A percentile compares a stretch with the other conserved stretches of the same genome.
Conservation (phyloP, 2,329 filamentous ascomycete species). For the Colletotrichum sp. region DNA sequence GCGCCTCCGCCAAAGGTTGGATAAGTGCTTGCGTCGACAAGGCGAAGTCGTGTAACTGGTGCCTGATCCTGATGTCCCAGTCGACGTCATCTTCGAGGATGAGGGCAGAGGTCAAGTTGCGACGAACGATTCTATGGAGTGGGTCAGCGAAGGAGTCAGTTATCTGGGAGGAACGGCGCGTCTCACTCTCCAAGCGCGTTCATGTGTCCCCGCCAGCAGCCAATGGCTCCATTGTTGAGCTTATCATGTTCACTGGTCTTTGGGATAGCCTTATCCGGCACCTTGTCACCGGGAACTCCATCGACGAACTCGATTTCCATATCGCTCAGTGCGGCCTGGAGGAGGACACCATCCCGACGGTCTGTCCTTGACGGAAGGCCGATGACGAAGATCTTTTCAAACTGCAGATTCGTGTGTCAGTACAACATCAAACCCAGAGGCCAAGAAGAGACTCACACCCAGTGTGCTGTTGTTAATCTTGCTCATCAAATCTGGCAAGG, state of each 20-base stretch:
- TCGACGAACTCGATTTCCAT: conserved; percentile 51
- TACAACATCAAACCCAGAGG: accelerated
- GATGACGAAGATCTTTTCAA: conserved; percentile 57
- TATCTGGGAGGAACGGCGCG: not conserved
- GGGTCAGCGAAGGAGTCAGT: not conserved
- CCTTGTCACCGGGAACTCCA: conserved; percentile 43
- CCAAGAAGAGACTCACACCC: not conserved
- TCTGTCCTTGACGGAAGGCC: conserved; percentile 56
- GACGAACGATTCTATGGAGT: conserved; percentile 43
- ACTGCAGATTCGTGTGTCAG: conserved; percentile 36
- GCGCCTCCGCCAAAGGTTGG: conserved; percentile 28
- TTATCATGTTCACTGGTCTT: conserved; percentile 34
- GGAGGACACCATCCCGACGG: conserved; percentile 52
- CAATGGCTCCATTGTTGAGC: conserved; percentile 29
- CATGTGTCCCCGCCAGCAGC: conserved; percentile 45
- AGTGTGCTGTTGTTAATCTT: conserved; percentile 6
- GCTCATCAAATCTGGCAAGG: not conserved
- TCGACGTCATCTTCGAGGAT: conserved; percentile 63
- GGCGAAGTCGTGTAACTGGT: conserved; percentile 49
- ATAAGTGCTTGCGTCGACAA: conserved; percentile 37
- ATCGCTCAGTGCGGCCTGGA: conserved; percentile 50
- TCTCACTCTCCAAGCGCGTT: conserved; percentile 37
- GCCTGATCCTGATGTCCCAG: conserved; percentile 58
- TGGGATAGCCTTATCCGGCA: conserved; percentile 41
- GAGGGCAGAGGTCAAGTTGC: conserved; percentile 50